phyloP scores from a whole-genome alignment of 495 filamentous ascomycete genomes.

The Amorphotheca resinae region DNA sequence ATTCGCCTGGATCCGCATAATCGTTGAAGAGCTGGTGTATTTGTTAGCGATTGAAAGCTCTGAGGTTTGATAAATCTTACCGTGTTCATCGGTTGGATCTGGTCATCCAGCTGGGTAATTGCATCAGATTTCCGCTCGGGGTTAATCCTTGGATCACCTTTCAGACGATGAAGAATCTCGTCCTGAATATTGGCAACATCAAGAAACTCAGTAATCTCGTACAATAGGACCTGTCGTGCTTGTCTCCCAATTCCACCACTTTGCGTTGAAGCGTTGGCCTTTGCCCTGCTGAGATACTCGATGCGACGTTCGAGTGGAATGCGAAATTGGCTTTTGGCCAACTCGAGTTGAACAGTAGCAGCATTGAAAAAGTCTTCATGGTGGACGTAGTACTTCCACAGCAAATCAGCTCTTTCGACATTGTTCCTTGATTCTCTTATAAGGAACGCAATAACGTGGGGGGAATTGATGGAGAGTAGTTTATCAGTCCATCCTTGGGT shows the following conservation, averaged over 20 bases:
- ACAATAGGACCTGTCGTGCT: constrained; percentile 61
- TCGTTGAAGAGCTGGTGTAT: constrained; percentile 66
- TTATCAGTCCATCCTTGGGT: constrained; percentile 68
- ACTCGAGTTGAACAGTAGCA: constrained; percentile 68
- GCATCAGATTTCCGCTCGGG: constrained; percentile 47
- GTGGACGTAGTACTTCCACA: constrained; percentile 81
- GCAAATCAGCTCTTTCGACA: constrained; percentile 70
- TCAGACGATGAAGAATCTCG: constrained; percentile 72
- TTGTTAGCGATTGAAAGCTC: constrained; percentile 8
- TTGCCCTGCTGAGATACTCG: constrained; percentile 76
- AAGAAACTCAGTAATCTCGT: constrained; percentile 72
- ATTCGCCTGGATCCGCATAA: constrained; percentile 76
- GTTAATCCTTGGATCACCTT: constrained; percentile 46
- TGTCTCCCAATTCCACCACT: constrained; percentile 60
- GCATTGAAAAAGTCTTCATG: constrained; percentile 70
- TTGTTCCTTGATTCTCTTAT: constrained; percentile 54
- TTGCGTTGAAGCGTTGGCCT: constrained; percentile 71
- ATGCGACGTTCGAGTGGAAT: constrained; percentile 69
- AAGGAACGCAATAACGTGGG: constrained; percentile 78
- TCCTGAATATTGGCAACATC: constrained; percentile 94
- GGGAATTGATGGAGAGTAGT: constrained; percentile 69
- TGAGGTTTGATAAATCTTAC: constrained; percentile 38
- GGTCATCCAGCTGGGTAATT: constrained; percentile 53
- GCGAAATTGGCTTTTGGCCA: constrained; percentile 68
- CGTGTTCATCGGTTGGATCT: constrained; percentile 56